A percentile compares a stretch with the other conserved stretches of the same genome.
These are phyloP conservation scores for Bipolaris zeicola DNA, from an alignment of 2,329 filamentous ascomycete species.

Conservation along the genomic window DNA sequence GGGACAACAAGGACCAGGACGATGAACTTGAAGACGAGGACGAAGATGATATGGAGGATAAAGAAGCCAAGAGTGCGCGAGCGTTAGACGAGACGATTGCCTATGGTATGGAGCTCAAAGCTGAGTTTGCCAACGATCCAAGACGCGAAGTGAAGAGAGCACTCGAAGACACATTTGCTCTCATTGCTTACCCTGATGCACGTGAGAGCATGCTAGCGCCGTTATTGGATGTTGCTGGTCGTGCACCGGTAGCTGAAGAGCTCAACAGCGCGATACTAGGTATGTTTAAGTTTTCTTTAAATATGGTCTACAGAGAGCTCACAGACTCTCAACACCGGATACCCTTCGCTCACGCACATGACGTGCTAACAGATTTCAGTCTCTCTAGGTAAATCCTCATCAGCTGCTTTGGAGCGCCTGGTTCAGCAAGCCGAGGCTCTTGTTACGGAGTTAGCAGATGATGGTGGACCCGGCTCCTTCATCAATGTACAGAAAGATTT, in stretches of 20 bases:
- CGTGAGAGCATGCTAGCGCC: slow-evolving; percentile 76
- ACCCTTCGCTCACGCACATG: no score
- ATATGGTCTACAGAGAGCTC: neutral
- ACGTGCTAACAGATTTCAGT: slow-evolving; percentile 57
- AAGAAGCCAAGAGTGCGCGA: slow-evolving; percentile 42
- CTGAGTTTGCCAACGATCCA: slow-evolving; percentile 75
- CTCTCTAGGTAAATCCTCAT: slow-evolving; percentile 86
- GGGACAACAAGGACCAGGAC: slow-evolving; percentile 37
- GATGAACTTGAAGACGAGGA: slow-evolving; percentile 49
- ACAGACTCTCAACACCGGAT: neutral
- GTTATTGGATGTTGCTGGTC: slow-evolving; percentile 75
- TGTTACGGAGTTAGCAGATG: slow-evolving; percentile 78
- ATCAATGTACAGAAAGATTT: slow-evolving; percentile 65
- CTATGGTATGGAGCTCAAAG: slow-evolving; percentile 79
- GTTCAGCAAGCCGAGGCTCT: slow-evolving; percentile 86
- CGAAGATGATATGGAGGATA: slow-evolving; percentile 33
- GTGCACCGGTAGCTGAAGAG: slow-evolving; percentile 85
- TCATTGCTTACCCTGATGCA: slow-evolving; percentile 86
- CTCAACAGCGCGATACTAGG: slow-evolving; percentile 90
- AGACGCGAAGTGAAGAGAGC: slow-evolving; percentile 73
- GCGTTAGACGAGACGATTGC: slow-evolving; percentile 72
- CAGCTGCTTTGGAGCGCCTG: slow-evolving; percentile 81
- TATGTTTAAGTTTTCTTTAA: slow-evolving; percentile 46
- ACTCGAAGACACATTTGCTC: slow-evolving; percentile 82
- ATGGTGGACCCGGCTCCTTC: slow-evolving; percentile 82